Evolutionary conservation across 2,329 filamentous ascomycete species (phyloP).

Genomic region (Pyrenochaeta sp.): DNA sequence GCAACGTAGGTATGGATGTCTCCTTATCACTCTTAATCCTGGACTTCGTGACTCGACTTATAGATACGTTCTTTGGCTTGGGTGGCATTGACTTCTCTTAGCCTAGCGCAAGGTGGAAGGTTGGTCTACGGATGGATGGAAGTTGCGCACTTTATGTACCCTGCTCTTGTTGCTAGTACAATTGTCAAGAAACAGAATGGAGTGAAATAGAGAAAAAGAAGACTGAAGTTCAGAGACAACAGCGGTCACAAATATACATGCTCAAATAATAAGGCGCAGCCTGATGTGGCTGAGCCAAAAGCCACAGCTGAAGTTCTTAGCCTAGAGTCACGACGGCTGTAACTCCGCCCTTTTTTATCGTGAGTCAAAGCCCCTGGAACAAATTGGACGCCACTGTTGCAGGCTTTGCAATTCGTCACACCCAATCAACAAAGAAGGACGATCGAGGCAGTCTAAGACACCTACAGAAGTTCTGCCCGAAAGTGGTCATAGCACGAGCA

Average conservation of each 20-base stretch:
- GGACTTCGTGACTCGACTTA: constrained; percentile 2
- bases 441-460: too few species aligned
- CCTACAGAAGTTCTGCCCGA: too few species aligned
- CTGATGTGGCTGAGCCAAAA: background rate
- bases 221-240: too few species aligned
- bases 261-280: background rate
- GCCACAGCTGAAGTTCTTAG: background rate
- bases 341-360: background rate
- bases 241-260: background rate
- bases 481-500: too few species aligned
- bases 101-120: background rate
- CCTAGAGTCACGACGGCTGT: background rate
- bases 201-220: background rate
- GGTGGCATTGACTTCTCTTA: background rate
- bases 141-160: background rate
- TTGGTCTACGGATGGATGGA: background rate
- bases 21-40: background rate
- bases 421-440: too few species aligned
- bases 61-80: background rate
- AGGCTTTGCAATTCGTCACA: too few species aligned
- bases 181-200: background rate
- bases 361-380: background rate
- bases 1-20: background rate
- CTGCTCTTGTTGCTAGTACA: background rate
- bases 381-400: background rate